A percentile compares a stretch with the other conserved stretches of the same genome.
These are phyloP conservation scores for Acanthamoeba culbertsoni DNA, from an alignment of 208 protist species.

Conservation along the genomic window DNA sequence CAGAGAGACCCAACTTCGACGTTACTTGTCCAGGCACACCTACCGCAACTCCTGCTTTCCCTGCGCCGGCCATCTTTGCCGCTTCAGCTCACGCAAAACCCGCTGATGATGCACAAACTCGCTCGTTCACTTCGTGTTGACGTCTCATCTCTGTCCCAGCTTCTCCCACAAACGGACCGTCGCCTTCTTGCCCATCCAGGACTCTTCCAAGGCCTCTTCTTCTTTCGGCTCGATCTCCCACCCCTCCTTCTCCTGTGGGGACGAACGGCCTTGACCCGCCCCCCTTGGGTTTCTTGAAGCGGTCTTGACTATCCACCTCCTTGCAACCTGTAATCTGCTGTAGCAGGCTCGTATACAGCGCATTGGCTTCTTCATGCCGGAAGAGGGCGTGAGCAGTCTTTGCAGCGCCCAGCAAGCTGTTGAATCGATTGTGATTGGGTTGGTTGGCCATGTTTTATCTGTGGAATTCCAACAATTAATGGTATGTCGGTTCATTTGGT, in stretches of 20 bases:
- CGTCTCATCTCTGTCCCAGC: neutral
- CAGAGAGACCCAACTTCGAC: neutral
- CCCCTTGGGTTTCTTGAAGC: no score
- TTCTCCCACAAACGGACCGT: neutral
- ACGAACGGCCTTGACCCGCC: no score
- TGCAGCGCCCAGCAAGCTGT: neutral
- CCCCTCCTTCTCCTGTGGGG: no score
- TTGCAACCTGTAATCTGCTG: conserved; percentile 18
- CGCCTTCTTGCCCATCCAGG: no score
- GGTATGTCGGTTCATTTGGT: no score
- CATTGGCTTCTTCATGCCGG: neutral
- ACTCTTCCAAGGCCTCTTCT: no score
- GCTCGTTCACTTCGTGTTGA: neutral
- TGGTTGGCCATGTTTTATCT: no score
- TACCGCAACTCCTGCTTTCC: neutral
- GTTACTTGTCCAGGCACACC: neutral
- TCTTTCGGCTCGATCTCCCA: neutral
- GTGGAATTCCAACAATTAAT: no score
- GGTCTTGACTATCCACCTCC: neutral
- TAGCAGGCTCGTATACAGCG: neutral
- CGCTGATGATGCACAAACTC: conserved; percentile 2
- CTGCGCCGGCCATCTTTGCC: neutral
- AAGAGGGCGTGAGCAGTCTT: neutral
- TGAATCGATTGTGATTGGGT: neutral
- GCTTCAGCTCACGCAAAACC: neutral